A percentile compares a stretch with the other conserved stretches of the same genome.
Evolutionary conservation across 129 eudicot genomes (phyloP).

Genomic region (sunflower (Helianthus annuus)): DNA sequence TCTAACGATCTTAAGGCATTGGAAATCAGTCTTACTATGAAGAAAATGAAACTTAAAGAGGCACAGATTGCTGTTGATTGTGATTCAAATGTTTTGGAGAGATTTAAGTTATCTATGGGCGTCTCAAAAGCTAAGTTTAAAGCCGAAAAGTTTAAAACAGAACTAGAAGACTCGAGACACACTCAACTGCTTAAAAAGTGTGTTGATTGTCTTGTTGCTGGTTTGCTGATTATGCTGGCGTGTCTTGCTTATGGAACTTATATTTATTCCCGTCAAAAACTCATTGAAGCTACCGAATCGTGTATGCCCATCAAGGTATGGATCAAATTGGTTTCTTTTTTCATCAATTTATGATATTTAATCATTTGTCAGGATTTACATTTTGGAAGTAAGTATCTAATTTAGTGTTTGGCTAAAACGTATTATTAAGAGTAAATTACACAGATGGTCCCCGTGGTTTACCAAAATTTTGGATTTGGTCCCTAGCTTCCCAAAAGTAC

Average conservation of each 20-base stretch:
- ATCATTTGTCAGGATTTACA: not conserved
- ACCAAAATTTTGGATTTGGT: too few relatives aligned
- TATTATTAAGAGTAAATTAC: too few relatives aligned
- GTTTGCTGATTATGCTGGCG: conserved; percentile 64
- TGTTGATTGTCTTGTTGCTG: conserved; percentile 78
- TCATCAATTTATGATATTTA: not conserved
- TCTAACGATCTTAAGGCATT: conserved; percentile 73
- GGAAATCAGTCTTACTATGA: conserved; percentile 69
- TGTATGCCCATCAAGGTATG: conserved; percentile 58
- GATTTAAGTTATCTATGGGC: conserved; percentile 82
- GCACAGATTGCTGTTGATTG: conserved; percentile 55
- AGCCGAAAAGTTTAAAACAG: conserved; percentile 68
- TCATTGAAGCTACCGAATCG: conserved; percentile 69
- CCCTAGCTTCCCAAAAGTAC: too few relatives aligned
- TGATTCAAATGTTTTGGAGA: conserved; percentile 64
- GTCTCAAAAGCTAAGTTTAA: conserved; percentile 67
- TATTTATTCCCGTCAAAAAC: conserved; percentile 57
- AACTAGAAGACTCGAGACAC: conserved; percentile 64
- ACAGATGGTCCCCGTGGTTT: too few relatives aligned
- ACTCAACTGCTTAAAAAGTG: conserved; percentile 71
- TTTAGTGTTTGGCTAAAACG: not conserved
- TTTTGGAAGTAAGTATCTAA: not conserved
- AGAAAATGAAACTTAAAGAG: conserved; percentile 73
- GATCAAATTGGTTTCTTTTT: not conserved
- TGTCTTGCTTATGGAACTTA: conserved; percentile 72